Evolutionary conservation across 2,329 filamentous ascomycete genomes (phyloP), one percentile per base, ranked within the genome.

Genomic region (Talaromyces marneffei): DNA sequence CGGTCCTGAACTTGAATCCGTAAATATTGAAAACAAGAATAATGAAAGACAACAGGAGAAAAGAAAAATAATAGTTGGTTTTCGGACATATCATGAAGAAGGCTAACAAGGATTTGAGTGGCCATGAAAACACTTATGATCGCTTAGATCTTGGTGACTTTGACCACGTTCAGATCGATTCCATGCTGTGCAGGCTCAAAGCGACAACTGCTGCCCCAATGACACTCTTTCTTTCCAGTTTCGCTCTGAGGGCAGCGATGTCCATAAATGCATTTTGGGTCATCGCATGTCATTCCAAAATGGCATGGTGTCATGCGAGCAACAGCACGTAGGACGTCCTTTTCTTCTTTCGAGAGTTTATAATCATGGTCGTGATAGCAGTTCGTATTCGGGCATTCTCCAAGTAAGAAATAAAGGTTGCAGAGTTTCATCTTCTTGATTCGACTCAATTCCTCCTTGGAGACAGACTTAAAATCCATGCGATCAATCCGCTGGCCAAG

Each of bases 361-460:
- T 82, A 80, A 35, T 79, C 73, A 69, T 87, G 84, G 8, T 82
- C 82, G 63, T 78, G 75, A 60, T 76, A 74, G 67, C 85, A 87
- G 18, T 78, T 76, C 46, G 78, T 77, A 65, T 81, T 83, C 4
- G 83, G 80, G 65, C 85, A 87, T 65, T 83, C 82, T 31, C 79
- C 77, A 46, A 84, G 80, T 25, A 87, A 76, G 67, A 82, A 86
- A 68, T 84, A 80, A 61, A 84, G 80, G 67, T 87, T 87, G 76
- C 85, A 87, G 62, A 86, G 72, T 69, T 87, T 87, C 64, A 86
- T 71, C 71, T 82, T 83, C 73, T 86, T 86, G 66, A 87, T 74
- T 20, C 83, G 80, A 66, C 82, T 81, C 52, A 87, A 77, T 63
- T 85, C 83, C 18, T 83, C 77, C 62, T 82, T 75, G 54, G 77